Evolutionary conservation across 1,284 basidiomycete genomes (phyloP).

Genomic region (Sanghuangporus sanghuang): DNA sequence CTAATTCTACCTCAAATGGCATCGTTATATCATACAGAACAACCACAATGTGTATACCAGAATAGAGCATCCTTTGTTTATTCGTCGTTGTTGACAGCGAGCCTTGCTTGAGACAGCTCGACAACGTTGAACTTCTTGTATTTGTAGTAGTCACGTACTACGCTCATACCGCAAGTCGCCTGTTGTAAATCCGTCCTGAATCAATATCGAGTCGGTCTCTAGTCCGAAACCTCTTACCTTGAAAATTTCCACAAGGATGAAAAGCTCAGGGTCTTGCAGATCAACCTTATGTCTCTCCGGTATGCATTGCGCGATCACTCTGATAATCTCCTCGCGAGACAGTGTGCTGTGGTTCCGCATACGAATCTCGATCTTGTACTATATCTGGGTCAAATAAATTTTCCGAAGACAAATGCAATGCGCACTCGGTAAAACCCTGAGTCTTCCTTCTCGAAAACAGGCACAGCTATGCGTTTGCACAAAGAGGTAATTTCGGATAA

Average conservation of each 20-base stretch:
- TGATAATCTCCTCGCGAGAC: conserved; percentile 50
- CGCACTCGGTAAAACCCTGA: conserved; percentile 40
- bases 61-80: not conserved
- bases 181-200: conserved; percentile 25
- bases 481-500: conserved; percentile 60
- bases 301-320: conserved; percentile 63
- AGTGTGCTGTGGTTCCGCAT: conserved; percentile 70
- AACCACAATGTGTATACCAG: not conserved
- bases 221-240: conserved; percentile 45
- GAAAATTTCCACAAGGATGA: conserved; percentile 75
- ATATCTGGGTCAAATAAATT: not conserved
- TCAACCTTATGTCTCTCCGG: conserved; percentile 62
- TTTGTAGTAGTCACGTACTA: conserved; percentile 66
- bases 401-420: not conserved
- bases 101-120: conserved; percentile 47
- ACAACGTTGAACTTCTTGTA: conserved; percentile 72
- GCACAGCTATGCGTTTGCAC: conserved; percentile 46
- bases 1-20: not conserved
- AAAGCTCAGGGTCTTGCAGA: conserved; percentile 59
- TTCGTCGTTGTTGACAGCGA: conserved; percentile 12
- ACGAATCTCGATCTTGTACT: conserved; percentile 79
- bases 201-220: not conserved
- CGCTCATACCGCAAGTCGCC: conserved; percentile 67
- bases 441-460: conserved; percentile 43
- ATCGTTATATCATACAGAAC: not conserved